Evolutionary conservation across 2,329 filamentous ascomycete genomes (phyloP), one percentile per base, ranked within the genome.

Genomic region (Dactylonectria estremocensis): DNA sequence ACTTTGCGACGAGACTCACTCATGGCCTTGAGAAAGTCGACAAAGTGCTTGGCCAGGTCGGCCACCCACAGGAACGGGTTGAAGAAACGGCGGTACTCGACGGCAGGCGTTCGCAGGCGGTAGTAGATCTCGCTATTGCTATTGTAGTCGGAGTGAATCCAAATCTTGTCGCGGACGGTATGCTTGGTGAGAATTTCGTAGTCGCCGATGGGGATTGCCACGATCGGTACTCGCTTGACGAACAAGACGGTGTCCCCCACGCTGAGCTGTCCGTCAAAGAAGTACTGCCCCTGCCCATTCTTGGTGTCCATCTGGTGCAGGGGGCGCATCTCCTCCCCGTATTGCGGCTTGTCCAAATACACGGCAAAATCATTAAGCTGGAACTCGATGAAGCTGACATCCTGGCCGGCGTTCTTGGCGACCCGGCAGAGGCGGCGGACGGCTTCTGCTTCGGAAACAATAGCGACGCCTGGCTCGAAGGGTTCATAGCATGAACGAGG

Each of bases 61-160:
- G 89, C 91, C 1, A 95, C 79, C 93, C 93, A 96, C 0, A 90
- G 66, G 68, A 94, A 95, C 0, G 88, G 85, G 0, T 80, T 55
- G 66, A 91, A 87, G 72, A 91, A 95, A 2, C 89, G 81, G 11
- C 67, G 69, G 73, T 96, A 97, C 43, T 90, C 89, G 0, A 69
- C 31, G 0, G 89, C 83, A 0, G 93, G 91, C 0, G 60, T 77
- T 2, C 77, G 77, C 0, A 97, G 78, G 10, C 84, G 84, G 75
- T 95, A 96, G 83, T 91, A 95, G 0, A 93, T 77, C 16, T 75
- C 76, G 3, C 69, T 75, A 1, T 74, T 74, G 0, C 74, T 78
- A 61, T 88, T 87, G 0, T 80, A 59, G 0, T 71, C 55, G 0
- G 92, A 92, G 18, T 89, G 86, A 2, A 95, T 85, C 87, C 91